Evolutionary conservation across 2,329 filamentous ascomycete genomes (phyloP), one percentile per base, ranked within the genome.

Genomic region (Fusarium pseudoanthophilum): DNA sequence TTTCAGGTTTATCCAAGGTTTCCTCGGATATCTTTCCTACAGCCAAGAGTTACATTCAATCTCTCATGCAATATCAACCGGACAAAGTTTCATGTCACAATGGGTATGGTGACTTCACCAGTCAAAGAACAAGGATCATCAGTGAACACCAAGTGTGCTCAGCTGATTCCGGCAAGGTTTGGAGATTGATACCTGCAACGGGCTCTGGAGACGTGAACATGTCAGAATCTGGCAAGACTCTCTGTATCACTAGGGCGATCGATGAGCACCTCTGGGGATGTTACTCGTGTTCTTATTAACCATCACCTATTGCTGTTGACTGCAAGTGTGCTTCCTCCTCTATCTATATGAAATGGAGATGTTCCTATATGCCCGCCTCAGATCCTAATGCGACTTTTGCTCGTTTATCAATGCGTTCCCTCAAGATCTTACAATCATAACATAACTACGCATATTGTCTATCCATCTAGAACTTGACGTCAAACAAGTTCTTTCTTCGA

Each of bases 401-500:
- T 51, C n/a, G 30, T 36, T 20, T 36, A 28, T 37, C 55, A 36
- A 58, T 21, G 24, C 8, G 21, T 18, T 30, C 51, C 51, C 34
- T 26, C 24, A 28, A 28, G 8, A 53, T 16, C 20, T 39, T 28
- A 53, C 24, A 28, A 26, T 21, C 24, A 28, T 28, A 39, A 53
- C 11, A 28, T 28, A 28, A 55, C 21, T 21, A 7, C 20, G 24
- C 34, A 53, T 28, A 21, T 10, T 30, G 20, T 40, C 51, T n/a
- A 55, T 28, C n/a, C n/a, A 34, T 30, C 52, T 60, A 79, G 51
- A 78, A 75, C 55, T 73, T 46, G 20, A 77, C 72, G 24, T 66
- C 57, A 39, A 78, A 79, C 51, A 79, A 73, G 56, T 80, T 79
- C 72, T 75, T 77, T 58, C 78, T 75, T 39, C 82, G 78, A 49